Evolutionary conservation across 2,329 filamentous ascomycete species (phyloP).

Genomic region (Fusarium continuum): DNA sequence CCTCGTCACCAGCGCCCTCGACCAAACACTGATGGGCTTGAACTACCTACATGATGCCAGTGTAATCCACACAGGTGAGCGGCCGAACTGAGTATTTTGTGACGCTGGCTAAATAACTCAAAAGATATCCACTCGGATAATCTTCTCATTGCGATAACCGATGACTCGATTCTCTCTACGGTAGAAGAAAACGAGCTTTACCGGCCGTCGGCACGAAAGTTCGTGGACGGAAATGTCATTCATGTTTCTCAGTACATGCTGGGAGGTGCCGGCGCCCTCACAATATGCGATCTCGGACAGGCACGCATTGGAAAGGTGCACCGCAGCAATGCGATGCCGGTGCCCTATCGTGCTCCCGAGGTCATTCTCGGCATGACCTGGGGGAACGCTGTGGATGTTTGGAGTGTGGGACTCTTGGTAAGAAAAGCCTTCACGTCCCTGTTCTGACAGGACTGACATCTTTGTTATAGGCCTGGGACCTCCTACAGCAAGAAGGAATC

Average conservation of each 20-base stretch:
- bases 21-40: slow-evolving; percentile 39
- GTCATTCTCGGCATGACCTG: slow-evolving; percentile 50
- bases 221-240: slow-evolving; percentile 37
- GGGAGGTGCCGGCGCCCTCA: slow-evolving; percentile 44
- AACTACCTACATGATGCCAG: slow-evolving; percentile 41
- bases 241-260: slow-evolving; percentile 48
- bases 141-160: slow-evolving; percentile 47
- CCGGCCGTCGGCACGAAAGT: slow-evolving; percentile 46
- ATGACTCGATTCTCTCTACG: slow-evolving; percentile 43
- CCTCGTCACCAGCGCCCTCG: slow-evolving; percentile 40
- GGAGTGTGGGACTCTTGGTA: slow-evolving; percentile 50
- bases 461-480: slow-evolving; percentile 40
- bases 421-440: no score
- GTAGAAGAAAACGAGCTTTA: slow-evolving; percentile 47
- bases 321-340: slow-evolving; percentile 42
- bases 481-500: slow-evolving; percentile 35
- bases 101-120: no score
- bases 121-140: slow-evolving; percentile 51
- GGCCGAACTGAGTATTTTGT: no score
- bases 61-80: slow-evolving; percentile 46
- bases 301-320: slow-evolving; percentile 46
- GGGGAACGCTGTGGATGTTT: slow-evolving; percentile 48
- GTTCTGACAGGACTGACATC: no score
- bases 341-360: slow-evolving; percentile 49
- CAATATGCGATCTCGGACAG: slow-evolving; percentile 50